These are phyloP conservation scores for Penicillium occitanis DNA, from an alignment of 2,329 filamentous ascomycete species.

Conservation along the genomic window DNA sequence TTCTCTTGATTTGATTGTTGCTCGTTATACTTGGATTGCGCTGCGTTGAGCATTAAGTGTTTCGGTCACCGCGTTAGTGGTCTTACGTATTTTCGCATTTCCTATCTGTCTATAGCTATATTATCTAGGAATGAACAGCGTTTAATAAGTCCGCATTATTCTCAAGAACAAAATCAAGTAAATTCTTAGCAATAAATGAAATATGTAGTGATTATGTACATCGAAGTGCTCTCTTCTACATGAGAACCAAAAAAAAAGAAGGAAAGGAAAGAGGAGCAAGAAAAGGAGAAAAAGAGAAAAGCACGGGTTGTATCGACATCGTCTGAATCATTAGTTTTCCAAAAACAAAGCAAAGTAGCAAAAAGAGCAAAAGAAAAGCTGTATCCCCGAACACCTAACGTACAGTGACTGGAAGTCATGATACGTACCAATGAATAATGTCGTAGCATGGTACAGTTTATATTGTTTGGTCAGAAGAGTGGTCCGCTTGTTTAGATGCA, in stretches of 20 bases:
- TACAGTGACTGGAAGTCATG: slow-evolving; percentile 2
- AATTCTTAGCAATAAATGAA: slow-evolving; percentile 2
- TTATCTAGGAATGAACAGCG: background rate
- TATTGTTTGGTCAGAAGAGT: background rate
- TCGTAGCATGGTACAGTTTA: background rate
- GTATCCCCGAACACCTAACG: slow-evolving; percentile 4
- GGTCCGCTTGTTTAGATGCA: slow-evolving; percentile 55
- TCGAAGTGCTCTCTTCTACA: background rate
- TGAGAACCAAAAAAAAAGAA: background rate
- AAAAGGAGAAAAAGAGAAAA: background rate
- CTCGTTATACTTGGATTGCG: background rate
- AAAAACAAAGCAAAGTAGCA: background rate
- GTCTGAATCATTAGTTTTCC: slow-evolving; percentile 2
- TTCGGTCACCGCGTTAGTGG: background rate
- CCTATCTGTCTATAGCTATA: background rate
- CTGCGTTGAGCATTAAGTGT: background rate
- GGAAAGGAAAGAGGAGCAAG: background rate
- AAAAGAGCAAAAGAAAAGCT: background rate
- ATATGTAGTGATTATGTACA: slow-evolving; percentile 13
- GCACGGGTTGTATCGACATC: background rate
- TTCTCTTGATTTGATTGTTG: background rate
- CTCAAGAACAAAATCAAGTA: background rate
- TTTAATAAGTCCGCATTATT: background rate
- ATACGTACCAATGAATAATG: slow-evolving; percentile 1
- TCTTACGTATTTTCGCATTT: background rate